Base-by-base conservation (phyloP, 208 protist species). In the Blechomonas ayalai region DNA sequence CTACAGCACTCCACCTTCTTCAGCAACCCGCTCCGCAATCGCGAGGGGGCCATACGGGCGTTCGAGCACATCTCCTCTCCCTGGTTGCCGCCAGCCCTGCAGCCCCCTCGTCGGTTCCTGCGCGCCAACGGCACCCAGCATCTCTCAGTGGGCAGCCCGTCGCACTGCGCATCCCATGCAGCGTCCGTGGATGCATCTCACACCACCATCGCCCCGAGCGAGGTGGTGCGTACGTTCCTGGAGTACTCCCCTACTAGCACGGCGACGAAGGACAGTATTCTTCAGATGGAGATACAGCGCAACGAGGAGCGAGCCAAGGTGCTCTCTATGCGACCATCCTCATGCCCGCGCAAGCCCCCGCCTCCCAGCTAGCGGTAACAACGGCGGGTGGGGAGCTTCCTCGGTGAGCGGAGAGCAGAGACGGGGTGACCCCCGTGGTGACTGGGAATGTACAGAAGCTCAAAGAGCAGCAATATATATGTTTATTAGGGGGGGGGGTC, bases 21-120 rank as follows among this genome's bases (percentile, higher is more conserved):
- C n/a, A n/a, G n/a, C n/a, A n/a, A n/a, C n/a, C n/a, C n/a, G n/a
- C n/a, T n/a, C n/a, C n/a, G n/a, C n/a, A n/a, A n/a, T n/a, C n/a
- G n/a, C n/a, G n/a, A n/a, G n/a, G n/a, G n/a, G n/a, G n/a, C n/a
- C n/a, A n/a, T n/a, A 9, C 7, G n/a, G n/a, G 33, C 53, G 45
- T 41, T 63, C 3, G 16, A 66, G 23, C 13, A 46, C 16, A 58
- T 46, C 36, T 62, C 59, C n/a, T 65, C 59, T 19, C 68, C 52
- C 27, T 92, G 82, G 82, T 39, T 88, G 46, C 78, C 78, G 13
- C 47, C 58, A 4, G 25, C 56, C 0, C 41, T 87, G 54, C 82
- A 92, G 59, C 82, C 78, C 3, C 82, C 78, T 5, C 77, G 78
- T 18, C 67, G 70, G 25, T 83, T 79, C 45, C n/a, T 77, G 13